Evolutionary conservation across 805 yeast genomes (phyloP).

Genomic region (Saturnispora besseyi): DNA sequence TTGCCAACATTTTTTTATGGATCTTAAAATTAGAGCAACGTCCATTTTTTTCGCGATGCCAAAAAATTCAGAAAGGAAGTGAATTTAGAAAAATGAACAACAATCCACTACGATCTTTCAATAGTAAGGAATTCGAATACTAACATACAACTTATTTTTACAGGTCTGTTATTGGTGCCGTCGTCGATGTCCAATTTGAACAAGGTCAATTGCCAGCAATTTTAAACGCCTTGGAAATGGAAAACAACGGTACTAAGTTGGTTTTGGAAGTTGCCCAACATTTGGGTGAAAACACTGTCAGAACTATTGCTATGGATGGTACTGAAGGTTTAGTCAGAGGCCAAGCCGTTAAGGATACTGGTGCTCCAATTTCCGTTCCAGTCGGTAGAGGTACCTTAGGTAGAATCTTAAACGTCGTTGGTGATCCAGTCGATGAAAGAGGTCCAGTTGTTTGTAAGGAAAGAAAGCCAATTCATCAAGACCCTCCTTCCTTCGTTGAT

Average conservation of each 20-base stretch:
- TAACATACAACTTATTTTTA: conserved; percentile 14
- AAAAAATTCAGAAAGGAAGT: neutral
- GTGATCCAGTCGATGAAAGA: conserved; percentile 99
- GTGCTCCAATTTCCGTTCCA: conserved; percentile 97
- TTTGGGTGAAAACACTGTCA: conserved; percentile 99
- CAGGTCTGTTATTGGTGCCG: conserved; percentile 98
- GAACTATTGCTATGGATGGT: conserved; percentile 99
- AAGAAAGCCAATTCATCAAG: conserved; percentile 98
- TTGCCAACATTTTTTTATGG: neutral
- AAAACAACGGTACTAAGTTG: conserved; percentile 59
- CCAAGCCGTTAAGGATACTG: conserved; percentile 83
- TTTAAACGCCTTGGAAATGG: conserved; percentile 90
- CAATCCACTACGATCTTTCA: too few relatives aligned
- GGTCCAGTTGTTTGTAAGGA: conserved; percentile 92
- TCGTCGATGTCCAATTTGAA: conserved; percentile 97
- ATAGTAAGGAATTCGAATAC: conserved; percentile 9
- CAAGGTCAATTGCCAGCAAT: conserved; percentile 96
- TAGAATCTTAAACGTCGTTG: conserved; percentile 95
- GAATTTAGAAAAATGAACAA: too few relatives aligned
- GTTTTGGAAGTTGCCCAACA: conserved; percentile 99
- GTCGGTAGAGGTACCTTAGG: conserved; percentile 99
- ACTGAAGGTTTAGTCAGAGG: conserved; percentile 99
- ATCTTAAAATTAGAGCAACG: neutral
- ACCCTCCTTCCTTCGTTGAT: conserved; percentile 92
- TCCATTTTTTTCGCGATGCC: neutral